Evolutionary conservation across 2,329 filamentous ascomycete species (phyloP), one percentile per base, ranked within the genome.

Genomic region (Metarhizium album): DNA sequence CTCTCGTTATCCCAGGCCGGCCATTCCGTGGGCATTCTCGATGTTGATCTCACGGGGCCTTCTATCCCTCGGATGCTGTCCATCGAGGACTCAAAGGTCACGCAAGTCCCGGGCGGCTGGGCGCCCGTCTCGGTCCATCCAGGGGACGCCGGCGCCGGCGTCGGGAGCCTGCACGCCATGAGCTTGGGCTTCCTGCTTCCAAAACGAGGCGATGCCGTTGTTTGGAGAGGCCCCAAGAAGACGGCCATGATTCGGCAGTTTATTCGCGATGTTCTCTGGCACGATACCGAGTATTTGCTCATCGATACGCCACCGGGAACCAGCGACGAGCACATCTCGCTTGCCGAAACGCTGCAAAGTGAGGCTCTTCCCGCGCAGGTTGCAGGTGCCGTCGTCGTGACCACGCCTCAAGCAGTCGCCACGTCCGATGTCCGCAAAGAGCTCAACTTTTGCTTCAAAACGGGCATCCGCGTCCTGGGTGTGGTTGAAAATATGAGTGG

Each of bases 161-260:
- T 82, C 23, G 87, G 86, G 1, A 73, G 82, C 33, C 74, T 91
- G 9, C 78, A 82, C 54, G 93, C 89, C 66, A 96, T 97, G 86
- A 95, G 89, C 50, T 75, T 98, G 1, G 93, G 90, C 2, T 97
- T 98, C 61, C 78, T 98, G 6, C 77, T 98, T 5, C 83, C 84
- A 3, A 80, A 83, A 54, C 76, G 91, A 59, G 87, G 87, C 55
- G 90, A 96, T 60, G 91, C 93, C 0, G 90, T 98, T 0, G 93
- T 98, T 38, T 98, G 93, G 93, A 82, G 93, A 49, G 93, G 93
- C 0, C 93, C 93, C 2, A 98, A 98, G 71, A 98, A 98, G 73
- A 98, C 93, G 4, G 93, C 93, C 47, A 98, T 98, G 93, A 89
- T 98, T 52, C 83, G 90, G 40, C 93, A 98, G 67, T 98, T 98